Conservation (phyloP, 2,329 filamentous ascomycete species). For the Ophiostoma pallidulum region DNA sequence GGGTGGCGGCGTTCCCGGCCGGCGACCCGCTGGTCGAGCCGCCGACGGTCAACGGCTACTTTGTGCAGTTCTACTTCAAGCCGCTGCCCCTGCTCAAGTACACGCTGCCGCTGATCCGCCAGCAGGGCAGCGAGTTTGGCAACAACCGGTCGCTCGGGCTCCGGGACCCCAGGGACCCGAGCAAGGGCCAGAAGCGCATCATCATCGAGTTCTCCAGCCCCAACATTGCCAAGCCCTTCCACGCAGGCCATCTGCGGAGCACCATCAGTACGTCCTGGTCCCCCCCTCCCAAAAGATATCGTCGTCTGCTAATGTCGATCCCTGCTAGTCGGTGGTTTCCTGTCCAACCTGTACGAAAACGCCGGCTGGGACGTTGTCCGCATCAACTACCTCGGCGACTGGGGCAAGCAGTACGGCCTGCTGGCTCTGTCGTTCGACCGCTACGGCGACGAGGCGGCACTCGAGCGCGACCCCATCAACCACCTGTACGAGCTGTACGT, state of each 20-base stretch:
- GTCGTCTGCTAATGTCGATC: background rate
- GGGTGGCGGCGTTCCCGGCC: slow-evolving; percentile 49
- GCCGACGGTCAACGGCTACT: slow-evolving; percentile 56
- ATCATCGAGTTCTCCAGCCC: slow-evolving; percentile 79
- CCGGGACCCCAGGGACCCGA: slow-evolving; percentile 52
- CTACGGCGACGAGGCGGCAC: slow-evolving; percentile 63
- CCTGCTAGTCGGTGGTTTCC: slow-evolving; percentile 53
- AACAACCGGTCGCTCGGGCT: slow-evolving; percentile 51
- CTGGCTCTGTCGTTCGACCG: slow-evolving; percentile 65
- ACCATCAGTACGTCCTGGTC: slow-evolving; percentile 46
- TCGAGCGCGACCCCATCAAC: slow-evolving; percentile 66
- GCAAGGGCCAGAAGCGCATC: slow-evolving; percentile 52
- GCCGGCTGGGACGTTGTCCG: slow-evolving; percentile 64
- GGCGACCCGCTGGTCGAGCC: slow-evolving; percentile 59
- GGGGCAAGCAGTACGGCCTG: slow-evolving; percentile 70
- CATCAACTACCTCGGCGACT: slow-evolving; percentile 73
- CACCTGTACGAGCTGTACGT: slow-evolving; percentile 78
- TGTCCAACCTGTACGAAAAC: slow-evolving; percentile 60
- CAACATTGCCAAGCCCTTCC: slow-evolving; percentile 80
- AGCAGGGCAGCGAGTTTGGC: slow-evolving; percentile 53
- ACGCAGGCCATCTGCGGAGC: slow-evolving; percentile 66
- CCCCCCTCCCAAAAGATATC: too few species aligned
- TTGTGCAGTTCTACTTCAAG: slow-evolving; percentile 75
- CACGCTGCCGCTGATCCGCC: slow-evolving; percentile 60
- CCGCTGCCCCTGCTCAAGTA: slow-evolving; percentile 53